These are phyloP conservation scores for Funneliformis geosporum DNA, from an alignment of 192 early-diverging fungal species.

Conservation along the genomic window DNA sequence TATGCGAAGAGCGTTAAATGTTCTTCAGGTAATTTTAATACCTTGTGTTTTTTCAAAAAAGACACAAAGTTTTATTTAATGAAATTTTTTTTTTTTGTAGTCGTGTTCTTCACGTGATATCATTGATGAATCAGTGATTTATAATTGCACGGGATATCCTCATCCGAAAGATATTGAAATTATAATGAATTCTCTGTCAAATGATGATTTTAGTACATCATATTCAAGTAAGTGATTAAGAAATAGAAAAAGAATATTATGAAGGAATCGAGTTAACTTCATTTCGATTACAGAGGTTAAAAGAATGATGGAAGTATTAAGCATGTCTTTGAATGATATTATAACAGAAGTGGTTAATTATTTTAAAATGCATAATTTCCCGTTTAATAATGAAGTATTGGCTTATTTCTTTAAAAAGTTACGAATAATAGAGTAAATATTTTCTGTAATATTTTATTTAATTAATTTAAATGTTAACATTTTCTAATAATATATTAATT, in stretches of 20 bases:
- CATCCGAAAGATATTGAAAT: slow-evolving; percentile 82
- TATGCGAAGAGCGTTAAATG: slow-evolving; percentile 96
- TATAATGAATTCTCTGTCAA: slow-evolving; percentile 77
- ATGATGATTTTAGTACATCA: slow-evolving; percentile 81
- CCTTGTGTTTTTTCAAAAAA: not conserved
- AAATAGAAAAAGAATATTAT: too few relatives aligned
- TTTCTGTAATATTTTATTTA: not conserved
- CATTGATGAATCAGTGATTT: slow-evolving; percentile 80
- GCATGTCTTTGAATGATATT: slow-evolving; percentile 90
- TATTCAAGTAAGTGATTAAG: slow-evolving; percentile 53
- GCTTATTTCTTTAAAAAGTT: slow-evolving; percentile 77
- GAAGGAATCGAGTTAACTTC: not conserved
- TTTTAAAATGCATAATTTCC: slow-evolving; percentile 54
- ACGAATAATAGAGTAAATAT: slow-evolving; percentile 84
- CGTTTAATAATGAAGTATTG: slow-evolving; percentile 69
- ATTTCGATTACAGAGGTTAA: slow-evolving; percentile 60
- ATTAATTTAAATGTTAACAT: not conserved
- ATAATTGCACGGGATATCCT: slow-evolving; percentile 91
- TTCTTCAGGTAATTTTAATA: slow-evolving; percentile 70
- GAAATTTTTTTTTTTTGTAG: slow-evolving; percentile 6
- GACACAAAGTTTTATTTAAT: not conserved
- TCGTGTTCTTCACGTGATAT: slow-evolving; percentile 81
- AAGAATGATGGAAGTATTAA: slow-evolving; percentile 76
- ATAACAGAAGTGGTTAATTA: slow-evolving; percentile 74
- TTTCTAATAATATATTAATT: not conserved